These are phyloP conservation scores for Penicillium diatomitis DNA, from an alignment of 495 filamentous ascomycete species.

Conservation along the genomic window DNA sequence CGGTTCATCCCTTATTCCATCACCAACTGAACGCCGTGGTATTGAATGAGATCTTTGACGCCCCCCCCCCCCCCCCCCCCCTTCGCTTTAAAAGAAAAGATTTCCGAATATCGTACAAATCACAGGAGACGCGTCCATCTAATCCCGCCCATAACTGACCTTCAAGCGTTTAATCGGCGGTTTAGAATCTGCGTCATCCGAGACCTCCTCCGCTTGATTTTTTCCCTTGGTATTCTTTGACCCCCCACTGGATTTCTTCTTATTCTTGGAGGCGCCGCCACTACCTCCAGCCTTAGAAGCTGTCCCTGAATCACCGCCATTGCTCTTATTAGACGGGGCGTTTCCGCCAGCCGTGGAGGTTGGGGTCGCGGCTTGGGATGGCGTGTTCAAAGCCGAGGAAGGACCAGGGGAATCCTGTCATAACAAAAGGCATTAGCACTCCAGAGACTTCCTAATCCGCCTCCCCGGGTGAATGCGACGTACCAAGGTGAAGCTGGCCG, in stretches of 20 bases:
- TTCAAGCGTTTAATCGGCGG: slow-evolving; percentile 42
- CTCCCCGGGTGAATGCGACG: slow-evolving; percentile 1
- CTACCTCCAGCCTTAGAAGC: slow-evolving; percentile 7
- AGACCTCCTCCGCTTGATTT: slow-evolving; percentile 29
- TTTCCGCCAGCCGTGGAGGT: slow-evolving; percentile 33
- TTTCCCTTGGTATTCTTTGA: slow-evolving; percentile 26
- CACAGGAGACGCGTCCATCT: slow-evolving; percentile 2
- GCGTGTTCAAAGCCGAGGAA: slow-evolving; percentile 39
- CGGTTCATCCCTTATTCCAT: neutral
- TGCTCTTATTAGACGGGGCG: slow-evolving; percentile 17
- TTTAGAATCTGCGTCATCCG: slow-evolving; percentile 36
- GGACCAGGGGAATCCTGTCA: slow-evolving; percentile 40
- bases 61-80: slow-evolving; percentile 8
- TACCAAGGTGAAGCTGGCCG: slow-evolving; percentile 44
- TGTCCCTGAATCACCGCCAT: slow-evolving; percentile 16
- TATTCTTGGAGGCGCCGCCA: slow-evolving; percentile 34
- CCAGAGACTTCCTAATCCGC: neutral
- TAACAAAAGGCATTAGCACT: neutral
- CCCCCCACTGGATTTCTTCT: slow-evolving; percentile 30
- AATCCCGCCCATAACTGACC: slow-evolving; percentile 42
- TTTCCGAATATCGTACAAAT: neutral
- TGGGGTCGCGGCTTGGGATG: slow-evolving; percentile 42
- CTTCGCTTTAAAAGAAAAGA: slow-evolving; percentile 2
- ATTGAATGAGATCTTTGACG: slow-evolving; percentile 5
- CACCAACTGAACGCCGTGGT: slow-evolving; percentile 1